Percentiles rank a stretch among this genome's conserved stretches.
phyloP scores from a whole-genome alignment of 345 rosid species.

The Dovyalis caffra region DNA sequence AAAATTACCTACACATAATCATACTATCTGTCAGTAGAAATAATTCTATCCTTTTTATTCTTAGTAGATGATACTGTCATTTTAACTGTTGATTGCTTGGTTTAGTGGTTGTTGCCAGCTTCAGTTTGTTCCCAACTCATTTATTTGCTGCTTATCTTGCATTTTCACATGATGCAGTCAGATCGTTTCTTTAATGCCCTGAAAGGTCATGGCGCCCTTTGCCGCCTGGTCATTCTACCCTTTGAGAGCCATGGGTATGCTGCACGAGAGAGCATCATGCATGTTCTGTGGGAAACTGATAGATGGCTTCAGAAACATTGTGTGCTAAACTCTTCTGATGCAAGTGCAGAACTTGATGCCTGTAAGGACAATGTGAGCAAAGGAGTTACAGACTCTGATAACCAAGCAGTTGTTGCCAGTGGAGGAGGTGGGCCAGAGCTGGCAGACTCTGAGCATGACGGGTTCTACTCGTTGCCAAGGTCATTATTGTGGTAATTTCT shows the following conservation, averaged over 20 bases:
- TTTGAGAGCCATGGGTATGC: conserved; percentile 95
- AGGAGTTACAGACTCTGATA: conserved; percentile 40
- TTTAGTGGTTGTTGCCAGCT: conserved; percentile 7
- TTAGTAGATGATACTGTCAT: not conserved
- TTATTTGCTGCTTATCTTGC: conserved; percentile 15
- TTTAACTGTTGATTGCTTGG: conserved; percentile 4
- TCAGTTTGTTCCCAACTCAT: not conserved
- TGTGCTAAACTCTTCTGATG: conserved; percentile 52
- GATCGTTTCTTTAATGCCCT: conserved; percentile 94
- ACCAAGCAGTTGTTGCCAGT: conserved; percentile 43
- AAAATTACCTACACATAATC: not conserved
- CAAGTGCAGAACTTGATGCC: conserved; percentile 36
- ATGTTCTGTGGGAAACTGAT: conserved; percentile 97
- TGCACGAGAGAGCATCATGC: conserved; percentile 96
- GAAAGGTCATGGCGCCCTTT: conserved; percentile 92
- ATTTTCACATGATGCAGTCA: conserved; percentile 50
- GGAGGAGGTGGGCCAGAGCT: conserved; percentile 66
- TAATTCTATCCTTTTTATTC: not conserved
- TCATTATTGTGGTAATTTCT: conserved; percentile 55
- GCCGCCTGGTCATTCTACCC: conserved; percentile 89
- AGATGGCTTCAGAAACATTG: conserved; percentile 93
- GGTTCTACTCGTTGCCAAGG: conserved; percentile 34
- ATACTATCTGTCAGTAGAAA: conserved; percentile 4
- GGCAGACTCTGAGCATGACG: conserved; percentile 37
- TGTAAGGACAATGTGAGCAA: conserved; percentile 34